Percentiles rank a stretch among this genome's conserved stretches.
These are phyloP conservation scores for Penicillium sp. DNA, from an alignment of 2,329 filamentous ascomycete species.

Conservation along the genomic window DNA sequence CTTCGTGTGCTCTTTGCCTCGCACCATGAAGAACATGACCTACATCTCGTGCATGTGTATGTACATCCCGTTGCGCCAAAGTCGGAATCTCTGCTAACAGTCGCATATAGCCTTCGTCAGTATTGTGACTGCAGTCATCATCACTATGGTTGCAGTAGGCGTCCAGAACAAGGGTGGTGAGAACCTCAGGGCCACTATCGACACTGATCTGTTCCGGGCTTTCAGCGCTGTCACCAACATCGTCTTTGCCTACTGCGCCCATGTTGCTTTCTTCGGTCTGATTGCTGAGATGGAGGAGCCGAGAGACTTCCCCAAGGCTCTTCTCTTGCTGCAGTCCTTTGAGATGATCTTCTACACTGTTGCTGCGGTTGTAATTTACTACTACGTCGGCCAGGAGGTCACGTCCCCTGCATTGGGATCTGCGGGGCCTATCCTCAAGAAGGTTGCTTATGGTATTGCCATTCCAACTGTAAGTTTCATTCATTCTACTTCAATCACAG, in stretches of 20 bases:
- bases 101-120: slow-evolving; percentile 54
- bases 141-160: slow-evolving; percentile 65
- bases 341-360: slow-evolving; percentile 61
- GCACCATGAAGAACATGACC: slow-evolving; percentile 60
- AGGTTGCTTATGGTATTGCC: slow-evolving; percentile 64
- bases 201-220: slow-evolving; percentile 50
- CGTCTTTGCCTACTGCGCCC: slow-evolving; percentile 65
- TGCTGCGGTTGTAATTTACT: slow-evolving; percentile 66
- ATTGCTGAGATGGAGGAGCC: slow-evolving; percentile 62
- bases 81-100: not conserved
- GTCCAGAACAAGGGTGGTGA: slow-evolving; percentile 45
- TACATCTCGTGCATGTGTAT: slow-evolving; percentile 58
- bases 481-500: not conserved
- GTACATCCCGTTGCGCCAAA: slow-evolving; percentile 1
- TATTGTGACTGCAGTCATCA: slow-evolving; percentile 60
- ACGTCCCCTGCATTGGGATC: slow-evolving; percentile 64
- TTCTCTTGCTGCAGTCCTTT: slow-evolving; percentile 57
- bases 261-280: slow-evolving; percentile 66
- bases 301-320: slow-evolving; percentile 58
- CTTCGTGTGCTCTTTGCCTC: slow-evolving; percentile 56
- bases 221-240: slow-evolving; percentile 66
- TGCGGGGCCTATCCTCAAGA: slow-evolving; percentile 53
- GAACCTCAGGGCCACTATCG: slow-evolving; percentile 37
- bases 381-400: slow-evolving; percentile 60
- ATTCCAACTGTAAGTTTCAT: slow-evolving; percentile 53